A percentile compares a stretch with the other conserved stretches of the same genome.
Conservation (phyloP, 208 protist genomes). For the Vickermania ingenoplastis region DNA sequence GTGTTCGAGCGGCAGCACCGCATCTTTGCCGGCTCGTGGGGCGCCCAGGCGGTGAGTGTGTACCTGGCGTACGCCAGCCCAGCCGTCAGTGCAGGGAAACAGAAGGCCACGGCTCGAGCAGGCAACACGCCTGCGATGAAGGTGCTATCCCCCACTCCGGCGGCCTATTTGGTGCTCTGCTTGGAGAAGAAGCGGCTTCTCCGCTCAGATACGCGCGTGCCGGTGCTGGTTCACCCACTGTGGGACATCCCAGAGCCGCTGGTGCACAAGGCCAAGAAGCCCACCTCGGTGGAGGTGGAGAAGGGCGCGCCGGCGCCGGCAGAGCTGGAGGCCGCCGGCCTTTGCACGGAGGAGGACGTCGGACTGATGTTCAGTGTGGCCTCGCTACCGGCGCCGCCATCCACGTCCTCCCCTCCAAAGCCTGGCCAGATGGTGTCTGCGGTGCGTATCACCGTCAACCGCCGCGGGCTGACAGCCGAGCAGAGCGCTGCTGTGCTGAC, state of each 20-base stretch:
- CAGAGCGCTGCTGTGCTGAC: not conserved
- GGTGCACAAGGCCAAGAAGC: not conserved
- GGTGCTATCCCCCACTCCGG: no score
- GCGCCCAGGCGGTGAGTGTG: not conserved
- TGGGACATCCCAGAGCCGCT: conserved; percentile 7
- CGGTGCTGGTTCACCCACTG: conserved; percentile 76
- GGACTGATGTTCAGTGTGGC: not conserved
- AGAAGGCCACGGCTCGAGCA: not conserved
- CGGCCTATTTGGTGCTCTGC: conserved; percentile 68
- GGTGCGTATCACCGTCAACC: not conserved
- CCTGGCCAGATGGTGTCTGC: not conserved
- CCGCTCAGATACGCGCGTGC: conserved; percentile 22
- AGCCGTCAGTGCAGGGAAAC: no score
- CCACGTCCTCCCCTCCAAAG: not conserved
- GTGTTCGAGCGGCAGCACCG: not conserved
- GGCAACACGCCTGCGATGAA: no score
- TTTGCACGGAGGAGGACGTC: not conserved
- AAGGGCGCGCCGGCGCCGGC: not conserved
- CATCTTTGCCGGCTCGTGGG: not conserved
- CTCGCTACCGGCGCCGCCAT: not conserved
- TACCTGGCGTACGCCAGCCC: not conserved
- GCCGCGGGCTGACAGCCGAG: not conserved
- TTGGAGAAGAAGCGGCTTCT: conserved; percentile 51
- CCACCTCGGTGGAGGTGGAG: not conserved
- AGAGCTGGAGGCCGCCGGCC: not conserved